These are phyloP conservation scores for Cystobasidium pallidum DNA, from an alignment of 1,284 basidiomycete genomes.

Conservation along the genomic window DNA sequence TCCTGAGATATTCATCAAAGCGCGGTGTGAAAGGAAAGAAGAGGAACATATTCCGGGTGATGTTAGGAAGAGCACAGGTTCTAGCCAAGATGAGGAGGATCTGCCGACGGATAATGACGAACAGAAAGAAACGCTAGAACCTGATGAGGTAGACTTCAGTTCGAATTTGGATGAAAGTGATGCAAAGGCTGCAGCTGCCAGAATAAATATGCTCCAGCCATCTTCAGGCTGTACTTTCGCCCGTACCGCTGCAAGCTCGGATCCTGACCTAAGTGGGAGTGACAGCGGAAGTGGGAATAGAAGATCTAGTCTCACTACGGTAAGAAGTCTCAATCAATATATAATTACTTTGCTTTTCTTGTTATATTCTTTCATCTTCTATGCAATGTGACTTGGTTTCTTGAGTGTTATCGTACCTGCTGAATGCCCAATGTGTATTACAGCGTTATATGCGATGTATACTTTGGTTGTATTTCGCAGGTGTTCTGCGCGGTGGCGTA, in stretches of 20 bases:
- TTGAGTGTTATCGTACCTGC: no score
- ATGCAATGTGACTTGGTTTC: background rate
- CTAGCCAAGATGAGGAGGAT: background rate
- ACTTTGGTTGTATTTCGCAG: no score
- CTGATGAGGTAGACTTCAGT: background rate
- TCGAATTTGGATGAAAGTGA: background rate
- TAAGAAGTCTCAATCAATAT: background rate
- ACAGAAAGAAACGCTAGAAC: background rate
- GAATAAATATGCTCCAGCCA: background rate
- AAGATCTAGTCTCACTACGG: background rate
- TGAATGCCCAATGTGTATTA: no score
- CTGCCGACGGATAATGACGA: background rate
- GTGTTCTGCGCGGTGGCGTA: no score
- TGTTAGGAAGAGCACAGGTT: background rate
- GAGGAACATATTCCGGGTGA: background rate
- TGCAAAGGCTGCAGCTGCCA: background rate
- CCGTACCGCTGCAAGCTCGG: background rate
- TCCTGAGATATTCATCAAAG: conserved; percentile 8
- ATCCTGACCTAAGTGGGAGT: background rate
- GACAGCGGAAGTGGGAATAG: background rate
- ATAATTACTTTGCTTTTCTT: background rate
- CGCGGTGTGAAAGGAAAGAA: background rate
- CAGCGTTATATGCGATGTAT: no score
- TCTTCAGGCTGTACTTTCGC: background rate
- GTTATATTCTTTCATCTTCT: background rate